Base-by-base conservation (phyloP, 257 asterid genomes). In the Oldenlandia corymbosa region DNA sequence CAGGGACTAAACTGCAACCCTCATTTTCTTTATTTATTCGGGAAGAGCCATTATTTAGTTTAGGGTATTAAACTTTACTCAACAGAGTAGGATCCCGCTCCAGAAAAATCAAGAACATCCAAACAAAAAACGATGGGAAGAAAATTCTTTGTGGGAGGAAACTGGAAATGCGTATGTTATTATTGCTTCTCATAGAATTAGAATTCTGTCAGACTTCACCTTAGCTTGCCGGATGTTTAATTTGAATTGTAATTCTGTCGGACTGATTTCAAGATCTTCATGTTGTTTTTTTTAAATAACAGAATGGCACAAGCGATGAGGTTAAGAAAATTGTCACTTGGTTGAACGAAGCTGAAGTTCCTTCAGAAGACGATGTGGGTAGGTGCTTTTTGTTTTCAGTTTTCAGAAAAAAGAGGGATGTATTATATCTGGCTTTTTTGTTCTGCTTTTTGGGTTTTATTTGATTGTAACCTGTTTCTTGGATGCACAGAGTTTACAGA, bases 101-200 rank as follows among this genome's bases (percentile, higher is more conserved):
- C 27, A 47, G 7, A 5, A n/a, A 43, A 11, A 47, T n/a, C 53
- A 20, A 47, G 20, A 0, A 17, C 20, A 4, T 47, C 53, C n/a
- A 11, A 5, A 43, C 48, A 12, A 47, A 20, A n/a, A 54, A 18
- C n/a, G 43, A 78, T 78, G 83, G 80, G 39, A 53, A 71, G 78
- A 62, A 78, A 78, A 12, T 74, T 74, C 55, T 71, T 78, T 57
- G 80, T 78, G 58, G 83, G 83, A 28, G 83, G 80, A 63, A 78
- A 78, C 73, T 78, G 80, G 83, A 78, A 78, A 74, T 78, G 80
- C 73, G 80, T 78, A 65, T 14, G 78, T 43, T 7, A 24, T 12
- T 30, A 14, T 30, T 39, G 2, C 30, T 42, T 51, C 34, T 23
- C 42, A 37, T 2, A 20, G 21, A 47, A 47, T 47, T 47, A 16